Base-by-base conservation (phyloP, 2,329 filamentous ascomycete genomes). In the Dothiorella sarmentorum region DNA sequence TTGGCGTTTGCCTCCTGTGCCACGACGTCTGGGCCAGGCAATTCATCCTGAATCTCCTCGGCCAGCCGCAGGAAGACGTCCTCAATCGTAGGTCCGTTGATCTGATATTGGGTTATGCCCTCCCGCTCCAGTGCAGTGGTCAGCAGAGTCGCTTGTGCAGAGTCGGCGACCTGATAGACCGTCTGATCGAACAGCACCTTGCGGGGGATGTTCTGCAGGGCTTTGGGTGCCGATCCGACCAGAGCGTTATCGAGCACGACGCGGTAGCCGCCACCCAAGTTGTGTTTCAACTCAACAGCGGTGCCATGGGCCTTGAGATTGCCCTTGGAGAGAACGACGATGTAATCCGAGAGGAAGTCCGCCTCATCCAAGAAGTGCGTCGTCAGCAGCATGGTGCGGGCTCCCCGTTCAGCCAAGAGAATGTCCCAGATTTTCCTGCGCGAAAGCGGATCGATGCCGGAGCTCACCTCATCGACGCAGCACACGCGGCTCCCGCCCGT, bases 301-400 rank as follows among this genome's bases (percentile, higher is more conserved):
- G 91, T 91, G 3, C 92, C 92, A 65, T 90, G 81, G 0, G 90
- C 91, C 58, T 90, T 89, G 2, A 96, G 79, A 1, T 85, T 85
- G 18, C 92, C 92, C 68, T 91, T 92, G 3, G 90, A 95, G 10
- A 97, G 76, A 56, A 97, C 90, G 1, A 87, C 89, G 63, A 97
- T 95, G 61, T 92, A 87, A 68, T 97, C 93, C 0, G 91, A 88
- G 0, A 97, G 81, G 1, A 96, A 78, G 68, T 97, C 92, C 0
- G 92, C 93, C 73, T 97, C 93, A 67, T 97, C 93, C 7, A 97
- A 80, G 71, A 96, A 97, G 71, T 97, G 93, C 0, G 92, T 97
- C 0, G 92, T 97, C 59, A 97, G 73, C 40, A 97, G 84, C 65
- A 96, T 89, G 0, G 92, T 96, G 40, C 92, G 80, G 61, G 81